Base-by-base conservation (phyloP, 306 rosid species). In the Potentilla sterilis region DNA sequence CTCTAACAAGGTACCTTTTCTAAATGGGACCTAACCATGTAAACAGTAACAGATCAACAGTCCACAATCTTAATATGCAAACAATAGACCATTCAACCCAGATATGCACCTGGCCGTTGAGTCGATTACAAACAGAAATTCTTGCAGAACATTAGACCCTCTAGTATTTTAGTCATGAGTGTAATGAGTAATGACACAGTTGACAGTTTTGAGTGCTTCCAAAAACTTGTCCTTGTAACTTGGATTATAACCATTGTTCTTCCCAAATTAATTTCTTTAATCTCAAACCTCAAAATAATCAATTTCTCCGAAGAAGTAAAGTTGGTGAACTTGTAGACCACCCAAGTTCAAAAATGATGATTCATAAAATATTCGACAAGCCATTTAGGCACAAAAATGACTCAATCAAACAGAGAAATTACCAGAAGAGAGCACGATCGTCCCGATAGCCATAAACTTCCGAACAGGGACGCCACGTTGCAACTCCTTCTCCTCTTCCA, bases 381-480 rank as follows among this genome's bases (percentile, higher is more conserved):
- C 24, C 59, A 52, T 52, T 52, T 7, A 6, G 0, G 14, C 35
- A 22, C 35, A 22, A 11, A 57, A 37, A 57, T 3, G 6, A 19
- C 18, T 5, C n/a, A n/a, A n/a, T n/a, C n/a, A 12, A 22, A 3
- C 2, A 16, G 4, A 32, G 0, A 12, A 28, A 12, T 75, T 78
- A 93, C 98, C 70, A 43, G 85, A 67, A 28, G 87, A 55, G 13
- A 93, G 81, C 6, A 91, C 93, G 1, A 88, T 67, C 7, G 84
- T 7, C 93, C 93, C 86, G 16, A 87, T 69, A 38, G 47, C 67
- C 41, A 78, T 1, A 12, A 88, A 73, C 81, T 84, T 81, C 24
- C 79, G 69, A 18, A 85, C 2, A 9, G 97, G 91, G 12, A 80
- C 70, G 35, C 90, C 96, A 7, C 59, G 67, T 19, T 68, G 75